These are phyloP conservation scores for Umbelopsis sp. DNA, from an alignment of 192 early-diverging fungal species.

Conservation along the genomic window DNA sequence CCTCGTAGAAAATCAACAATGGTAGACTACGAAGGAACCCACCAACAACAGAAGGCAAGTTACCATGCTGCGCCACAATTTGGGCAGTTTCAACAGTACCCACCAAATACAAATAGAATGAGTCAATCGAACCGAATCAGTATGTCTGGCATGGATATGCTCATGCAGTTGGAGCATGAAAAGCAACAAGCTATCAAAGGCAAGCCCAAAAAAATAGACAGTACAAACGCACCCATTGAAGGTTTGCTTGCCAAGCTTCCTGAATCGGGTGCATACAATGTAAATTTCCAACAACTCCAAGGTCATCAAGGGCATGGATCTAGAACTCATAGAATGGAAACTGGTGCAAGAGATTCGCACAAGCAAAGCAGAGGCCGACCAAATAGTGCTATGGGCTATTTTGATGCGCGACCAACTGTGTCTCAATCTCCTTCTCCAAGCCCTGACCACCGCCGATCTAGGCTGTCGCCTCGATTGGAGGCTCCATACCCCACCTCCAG, in stretches of 20 bases:
- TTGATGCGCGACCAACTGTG: background rate
- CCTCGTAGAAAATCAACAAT: conserved; percentile 1
- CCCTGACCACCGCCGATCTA: conserved; percentile 6
- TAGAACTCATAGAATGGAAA: background rate
- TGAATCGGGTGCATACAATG: conserved; percentile 29
- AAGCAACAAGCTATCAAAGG: conserved; percentile 14
- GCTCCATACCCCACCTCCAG: conserved; percentile 19
- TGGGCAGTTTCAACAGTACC: conserved; percentile 32
- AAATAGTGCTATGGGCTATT: conserved; percentile 15
- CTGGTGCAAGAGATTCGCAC: background rate
- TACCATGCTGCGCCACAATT: conserved; percentile 28
- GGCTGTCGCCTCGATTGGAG: background rate
- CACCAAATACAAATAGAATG: conserved; percentile 9
- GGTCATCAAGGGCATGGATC: background rate
- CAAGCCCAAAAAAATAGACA: conserved; percentile 20
- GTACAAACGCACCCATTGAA: conserved; percentile 28
- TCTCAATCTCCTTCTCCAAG: background rate
- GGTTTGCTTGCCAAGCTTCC: conserved; percentile 30
- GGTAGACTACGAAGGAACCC: conserved; percentile 13
- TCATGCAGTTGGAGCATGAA: conserved; percentile 37
- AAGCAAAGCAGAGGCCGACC: background rate
- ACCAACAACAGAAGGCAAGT: conserved; percentile 28
- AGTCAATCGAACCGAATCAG: conserved; percentile 11
- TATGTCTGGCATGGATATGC: conserved; percentile 38
- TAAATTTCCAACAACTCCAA: conserved; percentile 41